Evolutionary conservation across 768 basidiomycete species (phyloP).

Genomic region (Mycena filopes): DNA sequence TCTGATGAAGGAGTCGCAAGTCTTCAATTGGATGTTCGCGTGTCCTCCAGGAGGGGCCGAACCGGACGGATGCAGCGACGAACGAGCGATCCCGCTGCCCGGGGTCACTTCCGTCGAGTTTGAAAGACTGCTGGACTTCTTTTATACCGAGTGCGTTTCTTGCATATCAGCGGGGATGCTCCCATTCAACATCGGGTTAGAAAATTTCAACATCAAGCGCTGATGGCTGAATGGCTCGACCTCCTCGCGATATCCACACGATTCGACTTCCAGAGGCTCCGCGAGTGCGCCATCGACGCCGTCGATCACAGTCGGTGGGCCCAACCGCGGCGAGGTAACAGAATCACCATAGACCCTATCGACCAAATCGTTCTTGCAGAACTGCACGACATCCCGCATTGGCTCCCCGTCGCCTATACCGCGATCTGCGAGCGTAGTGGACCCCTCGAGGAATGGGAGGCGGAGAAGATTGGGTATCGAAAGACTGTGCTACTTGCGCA

Average conservation of each 20-base stretch:
- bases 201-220: slow-evolving; percentile 20
- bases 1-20: slow-evolving; percentile 48
- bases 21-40: slow-evolving; percentile 51
- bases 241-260: slow-evolving; percentile 53
- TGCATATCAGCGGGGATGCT: too few relatives aligned
- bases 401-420: slow-evolving; percentile 25
- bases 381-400: slow-evolving; percentile 29
- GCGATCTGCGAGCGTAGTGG: slow-evolving; percentile 20
- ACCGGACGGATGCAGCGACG: slow-evolving; percentile 45
- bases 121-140: slow-evolving; percentile 50
- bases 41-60: slow-evolving; percentile 37
- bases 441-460: slow-evolving; percentile 17
- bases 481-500: slow-evolving; percentile 20
- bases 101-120: slow-evolving; percentile 48
- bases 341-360: slow-evolving; percentile 6
- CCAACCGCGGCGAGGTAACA: background rate
- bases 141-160: slow-evolving; percentile 48
- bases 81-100: slow-evolving; percentile 45
- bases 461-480: slow-evolving; percentile 16
- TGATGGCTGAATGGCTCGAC: slow-evolving; percentile 46
- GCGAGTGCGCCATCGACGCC: slow-evolving; percentile 45
- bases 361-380: slow-evolving; percentile 28
- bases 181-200: too few relatives aligned
- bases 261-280: slow-evolving; percentile 49
- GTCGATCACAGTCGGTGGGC: slow-evolving; percentile 33